A percentile compares a stretch with the other conserved stretches of the same genome.
These are phyloP conservation scores for Colletotrichum godetiae DNA, from an alignment of 2,329 filamentous ascomycete species.

Conservation along the genomic window DNA sequence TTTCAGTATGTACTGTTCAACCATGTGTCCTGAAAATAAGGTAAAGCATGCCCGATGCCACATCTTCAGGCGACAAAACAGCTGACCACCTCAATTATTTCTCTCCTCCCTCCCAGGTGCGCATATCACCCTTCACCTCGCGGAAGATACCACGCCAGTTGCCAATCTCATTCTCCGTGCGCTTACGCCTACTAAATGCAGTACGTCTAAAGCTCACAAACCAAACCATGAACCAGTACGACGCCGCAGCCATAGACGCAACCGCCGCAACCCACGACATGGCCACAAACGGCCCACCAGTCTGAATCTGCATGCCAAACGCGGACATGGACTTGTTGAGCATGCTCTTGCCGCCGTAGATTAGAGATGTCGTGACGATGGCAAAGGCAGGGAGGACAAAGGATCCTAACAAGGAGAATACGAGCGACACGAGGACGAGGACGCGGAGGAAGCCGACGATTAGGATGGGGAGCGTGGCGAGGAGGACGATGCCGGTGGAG, in stretches of 20 bases:
- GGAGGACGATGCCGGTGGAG: conserved; percentile 30
- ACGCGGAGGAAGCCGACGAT: conserved; percentile 30
- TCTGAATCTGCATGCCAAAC: conserved; percentile 32
- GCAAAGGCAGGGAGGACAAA: conserved; percentile 33
- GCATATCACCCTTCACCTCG: conserved; percentile 38
- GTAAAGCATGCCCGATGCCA: background rate
- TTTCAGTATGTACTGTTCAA: background rate
- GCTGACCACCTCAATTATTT: background rate
- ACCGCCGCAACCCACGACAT: conserved; percentile 38
- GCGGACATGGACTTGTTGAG: conserved; percentile 27
- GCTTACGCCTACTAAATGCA: conserved; percentile 36
- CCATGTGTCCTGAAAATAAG: background rate
- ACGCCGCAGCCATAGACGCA: conserved; percentile 11
- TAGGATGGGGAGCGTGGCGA: conserved; percentile 36
- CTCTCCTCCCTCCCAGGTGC: conserved; percentile 29
- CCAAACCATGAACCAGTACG: conserved; percentile 40
- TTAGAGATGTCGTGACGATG: conserved; percentile 27
- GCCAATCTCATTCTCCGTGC: conserved; percentile 37
- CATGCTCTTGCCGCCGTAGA: conserved; percentile 23
- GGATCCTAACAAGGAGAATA: conserved; percentile 29
- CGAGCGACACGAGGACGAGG: conserved; percentile 29
- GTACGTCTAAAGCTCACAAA: conserved; percentile 40
- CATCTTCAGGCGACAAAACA: background rate
- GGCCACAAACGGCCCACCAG: conserved; percentile 35
- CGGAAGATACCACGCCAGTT: conserved; percentile 39